phyloP scores from a whole-genome alignment of 2,329 filamentous ascomycete genomes.

The Neurospora crassa region DNA sequence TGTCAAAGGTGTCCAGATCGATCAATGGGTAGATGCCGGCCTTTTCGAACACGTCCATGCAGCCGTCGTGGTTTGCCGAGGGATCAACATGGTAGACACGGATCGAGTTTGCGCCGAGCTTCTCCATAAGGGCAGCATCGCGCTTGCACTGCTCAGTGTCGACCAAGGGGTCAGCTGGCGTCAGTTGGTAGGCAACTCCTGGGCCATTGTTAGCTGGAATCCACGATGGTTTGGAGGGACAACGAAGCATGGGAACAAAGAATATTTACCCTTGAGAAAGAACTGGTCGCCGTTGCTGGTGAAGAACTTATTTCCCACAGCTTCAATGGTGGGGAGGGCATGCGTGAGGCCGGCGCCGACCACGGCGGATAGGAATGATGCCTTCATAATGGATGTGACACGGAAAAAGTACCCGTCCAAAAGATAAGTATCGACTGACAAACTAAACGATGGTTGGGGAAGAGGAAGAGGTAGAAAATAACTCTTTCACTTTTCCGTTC shows the following conservation, averaged over 20 bases:
- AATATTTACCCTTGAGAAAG: constrained; percentile 63
- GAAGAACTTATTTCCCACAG: constrained; percentile 77
- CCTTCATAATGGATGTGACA: constrained; percentile 26
- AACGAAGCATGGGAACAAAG: not conserved
- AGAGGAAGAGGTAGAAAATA: not conserved
- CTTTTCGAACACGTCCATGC: constrained; percentile 72
- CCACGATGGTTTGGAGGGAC: not conserved
- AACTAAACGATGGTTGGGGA: not conserved
- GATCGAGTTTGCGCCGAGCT: constrained; percentile 72
- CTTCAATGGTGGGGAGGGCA: constrained; percentile 39
- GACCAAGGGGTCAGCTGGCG: constrained; percentile 59
- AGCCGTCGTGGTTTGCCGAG: constrained; percentile 59
- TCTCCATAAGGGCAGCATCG: constrained; percentile 69
- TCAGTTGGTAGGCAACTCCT: constrained; percentile 67
- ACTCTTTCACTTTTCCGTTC: not conserved
- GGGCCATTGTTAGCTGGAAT: constrained; percentile 7
- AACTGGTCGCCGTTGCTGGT: constrained; percentile 70
- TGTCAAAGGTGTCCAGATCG: constrained; percentile 68
- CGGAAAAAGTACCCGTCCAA: not conserved
- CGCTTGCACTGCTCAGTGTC: constrained; percentile 66
- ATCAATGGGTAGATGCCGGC: constrained; percentile 77
- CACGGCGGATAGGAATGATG: constrained; percentile 24
- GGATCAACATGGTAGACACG: constrained; percentile 84
- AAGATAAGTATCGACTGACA: not conserved
- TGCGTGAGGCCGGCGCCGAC: constrained; percentile 24